These are phyloP conservation scores for Gastrolobium villosum DNA, from an alignment of 306 rosid species.

Conservation along the genomic window DNA sequence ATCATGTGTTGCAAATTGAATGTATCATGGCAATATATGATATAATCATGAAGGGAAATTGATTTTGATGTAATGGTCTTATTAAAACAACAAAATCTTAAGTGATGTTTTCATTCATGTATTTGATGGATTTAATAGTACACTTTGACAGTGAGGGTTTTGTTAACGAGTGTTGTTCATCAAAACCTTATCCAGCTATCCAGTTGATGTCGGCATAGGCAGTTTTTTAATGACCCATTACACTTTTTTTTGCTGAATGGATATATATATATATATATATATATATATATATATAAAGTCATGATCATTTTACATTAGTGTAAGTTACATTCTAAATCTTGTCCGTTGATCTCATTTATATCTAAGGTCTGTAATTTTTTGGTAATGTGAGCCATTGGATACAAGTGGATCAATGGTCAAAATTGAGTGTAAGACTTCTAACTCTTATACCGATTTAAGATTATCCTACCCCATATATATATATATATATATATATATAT, in stretches of 20 bases:
- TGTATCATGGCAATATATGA: conserved; percentile 40
- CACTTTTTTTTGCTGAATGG: conserved; percentile 4
- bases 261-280: not conserved
- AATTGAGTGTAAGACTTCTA: too few species aligned
- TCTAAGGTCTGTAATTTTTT: too few species aligned
- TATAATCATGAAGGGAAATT: conserved; percentile 37
- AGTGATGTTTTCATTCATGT: conserved; percentile 13
- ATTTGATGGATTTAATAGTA: conserved; percentile 6
- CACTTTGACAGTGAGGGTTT: not conserved
- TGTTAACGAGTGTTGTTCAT: conserved; percentile 1
- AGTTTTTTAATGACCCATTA: not conserved
- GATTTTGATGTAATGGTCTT: conserved; percentile 36
- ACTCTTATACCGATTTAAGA: too few species aligned
- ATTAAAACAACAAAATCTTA: conserved; percentile 20
- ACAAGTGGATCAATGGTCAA: too few species aligned
- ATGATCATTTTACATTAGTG: too few species aligned
- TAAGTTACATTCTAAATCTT: too few species aligned
- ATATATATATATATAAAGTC: too few species aligned
- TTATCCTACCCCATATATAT: too few species aligned
- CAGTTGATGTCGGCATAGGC: not conserved
- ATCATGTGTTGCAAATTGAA: conserved; percentile 28
- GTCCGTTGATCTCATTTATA: too few species aligned
- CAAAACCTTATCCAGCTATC: conserved; percentile 3
- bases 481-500: too few species aligned
- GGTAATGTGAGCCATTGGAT: too few species aligned